A percentile compares a stretch with the other conserved stretches of the same genome.
Conservation (phyloP, 441 rosid species). For the Euphorbia celastroides region DNA sequence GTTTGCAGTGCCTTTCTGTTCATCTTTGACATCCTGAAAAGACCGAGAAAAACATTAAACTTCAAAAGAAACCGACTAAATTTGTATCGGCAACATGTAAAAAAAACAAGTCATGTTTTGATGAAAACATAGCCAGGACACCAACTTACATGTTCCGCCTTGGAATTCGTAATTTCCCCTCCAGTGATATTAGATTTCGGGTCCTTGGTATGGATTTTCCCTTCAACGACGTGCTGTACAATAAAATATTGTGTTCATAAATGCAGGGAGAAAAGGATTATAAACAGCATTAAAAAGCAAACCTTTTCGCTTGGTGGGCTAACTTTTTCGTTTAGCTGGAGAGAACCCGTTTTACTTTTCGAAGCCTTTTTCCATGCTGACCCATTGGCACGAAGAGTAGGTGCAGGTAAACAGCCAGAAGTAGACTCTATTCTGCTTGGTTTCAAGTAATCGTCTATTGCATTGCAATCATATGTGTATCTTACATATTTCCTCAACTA, state of each 20-base stretch:
- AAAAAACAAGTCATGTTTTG: not conserved
- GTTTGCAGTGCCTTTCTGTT: constrained; percentile 13
- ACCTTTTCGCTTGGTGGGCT: constrained; percentile 53
- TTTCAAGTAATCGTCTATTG: constrained; percentile 37
- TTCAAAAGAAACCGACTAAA: constrained; percentile 1
- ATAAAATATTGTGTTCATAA: not conserved
- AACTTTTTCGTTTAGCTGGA: constrained; percentile 35
- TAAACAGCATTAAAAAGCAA: not conserved
- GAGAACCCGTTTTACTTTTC: constrained; percentile 19
- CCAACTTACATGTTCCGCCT: constrained; percentile 24
- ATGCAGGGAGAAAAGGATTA: not conserved
- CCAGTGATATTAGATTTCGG: constrained; percentile 26
- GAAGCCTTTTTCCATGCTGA: constrained; percentile 32
- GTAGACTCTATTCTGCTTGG: constrained; percentile 23
- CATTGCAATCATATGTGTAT: constrained; percentile 69
- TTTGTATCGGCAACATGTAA: not conserved
- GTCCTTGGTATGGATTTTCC: constrained; percentile 20
- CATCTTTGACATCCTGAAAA: constrained; percentile 27
- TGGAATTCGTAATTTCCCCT: constrained; percentile 23
- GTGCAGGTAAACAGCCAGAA: constrained; percentile 33
- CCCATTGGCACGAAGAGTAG: constrained; percentile 33
- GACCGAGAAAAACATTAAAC: constrained; percentile 11
- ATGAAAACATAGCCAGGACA: constrained; percentile 2
- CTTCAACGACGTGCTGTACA: constrained; percentile 33
- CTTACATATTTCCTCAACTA: constrained; percentile 91